phyloP scores from a whole-genome alignment of 352 stramenopile genomes.

The Thalassiosira mediterranea region DNA sequence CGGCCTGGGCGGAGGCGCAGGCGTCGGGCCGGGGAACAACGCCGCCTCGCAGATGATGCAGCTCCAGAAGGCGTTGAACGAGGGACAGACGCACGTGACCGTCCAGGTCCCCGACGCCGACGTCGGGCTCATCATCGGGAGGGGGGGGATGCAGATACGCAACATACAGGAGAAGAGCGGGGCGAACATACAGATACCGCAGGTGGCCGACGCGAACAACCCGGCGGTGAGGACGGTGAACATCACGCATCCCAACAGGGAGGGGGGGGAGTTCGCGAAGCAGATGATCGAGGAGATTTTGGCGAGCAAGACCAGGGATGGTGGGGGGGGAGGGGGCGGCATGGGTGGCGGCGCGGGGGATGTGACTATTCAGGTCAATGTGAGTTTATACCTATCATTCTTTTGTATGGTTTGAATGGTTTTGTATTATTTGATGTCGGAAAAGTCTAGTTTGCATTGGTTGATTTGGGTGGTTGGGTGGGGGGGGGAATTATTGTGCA shows the following conservation, averaged over 20 bases:
- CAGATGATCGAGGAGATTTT: conserved; percentile 89
- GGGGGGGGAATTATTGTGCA: no score
- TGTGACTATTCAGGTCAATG: conserved; percentile 67
- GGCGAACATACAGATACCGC: conserved; percentile 95
- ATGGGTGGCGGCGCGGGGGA: conserved; percentile 23
- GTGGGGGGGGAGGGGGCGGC: conserved; percentile 11
- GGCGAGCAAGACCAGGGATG: conserved; percentile 59
- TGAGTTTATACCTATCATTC: conserved; percentile 47
- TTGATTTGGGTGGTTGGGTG: not conserved
- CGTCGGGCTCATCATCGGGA: conserved; percentile 98
- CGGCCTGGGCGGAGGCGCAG: not conserved
- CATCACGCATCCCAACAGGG: conserved; percentile 91
- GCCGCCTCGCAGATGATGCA: conserved; percentile 53
- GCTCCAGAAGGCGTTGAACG: conserved; percentile 66
- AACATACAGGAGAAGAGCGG: conserved; percentile 95
- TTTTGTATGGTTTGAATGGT: conserved; percentile 3
- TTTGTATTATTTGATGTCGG: no score
- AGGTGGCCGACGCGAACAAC: conserved; percentile 88
- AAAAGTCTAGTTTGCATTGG: not conserved
- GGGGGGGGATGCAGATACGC: conserved; percentile 94
- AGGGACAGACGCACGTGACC: conserved; percentile 69
- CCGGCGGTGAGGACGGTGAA: conserved; percentile 92
- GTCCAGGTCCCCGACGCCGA: conserved; percentile 95
- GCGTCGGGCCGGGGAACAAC: conserved; percentile 28
- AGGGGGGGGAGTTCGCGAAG: conserved; percentile 84